Base-by-base conservation (phyloP, 2,329 filamentous ascomycete species). In the Pestalotiopsis sp. region DNA sequence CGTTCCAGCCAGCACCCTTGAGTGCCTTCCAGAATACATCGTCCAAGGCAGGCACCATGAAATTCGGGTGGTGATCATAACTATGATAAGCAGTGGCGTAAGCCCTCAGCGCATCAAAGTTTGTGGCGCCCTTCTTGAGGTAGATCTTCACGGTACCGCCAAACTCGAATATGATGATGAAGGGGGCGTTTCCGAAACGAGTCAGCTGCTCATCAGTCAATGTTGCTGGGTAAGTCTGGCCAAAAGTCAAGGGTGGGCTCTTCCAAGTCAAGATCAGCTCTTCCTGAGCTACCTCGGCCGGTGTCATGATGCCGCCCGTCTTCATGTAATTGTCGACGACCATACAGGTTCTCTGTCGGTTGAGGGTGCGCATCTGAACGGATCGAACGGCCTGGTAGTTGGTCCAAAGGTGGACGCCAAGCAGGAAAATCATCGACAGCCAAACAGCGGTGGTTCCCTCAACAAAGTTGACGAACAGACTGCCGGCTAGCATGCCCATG, bases 321-420 rank as follows among this genome's bases (percentile, higher is more conserved):
- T 78, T 84, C 73, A 91, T 78, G 66, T 87, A 87, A 70, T 85
- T 83, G 56, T 88, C 86, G 74, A 95, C 91, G 1, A 97, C 84
- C 23, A 98, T 89, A 62, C 91, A 93, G 1, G 94, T 93, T 45
- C 96, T 89, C 79, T 98, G 95, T 25, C 93, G 87, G 80, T 97
- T 98, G 45, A 98, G 84, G 6, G 89, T 93, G 52, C 88, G 88
- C 91, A 98, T 93, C 77, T 90, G 90, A 17, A 99, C 95, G 63
- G 92, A 87, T 70, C 91, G 87, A 4, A 99, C 95, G 57, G 94
- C 96, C 41, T 89, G 86, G 79, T 97, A 95, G 79, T 98, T 98
- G 74, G 92, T 94, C 76, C 86, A 88, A 6, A 98, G 86, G 79
- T 98, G 96, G 6, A 93, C 83, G 13, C 89, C 83, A 17, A 98